phyloP scores from a whole-genome alignment of 495 filamentous ascomycete species.

The Penicillium herquei region DNA sequence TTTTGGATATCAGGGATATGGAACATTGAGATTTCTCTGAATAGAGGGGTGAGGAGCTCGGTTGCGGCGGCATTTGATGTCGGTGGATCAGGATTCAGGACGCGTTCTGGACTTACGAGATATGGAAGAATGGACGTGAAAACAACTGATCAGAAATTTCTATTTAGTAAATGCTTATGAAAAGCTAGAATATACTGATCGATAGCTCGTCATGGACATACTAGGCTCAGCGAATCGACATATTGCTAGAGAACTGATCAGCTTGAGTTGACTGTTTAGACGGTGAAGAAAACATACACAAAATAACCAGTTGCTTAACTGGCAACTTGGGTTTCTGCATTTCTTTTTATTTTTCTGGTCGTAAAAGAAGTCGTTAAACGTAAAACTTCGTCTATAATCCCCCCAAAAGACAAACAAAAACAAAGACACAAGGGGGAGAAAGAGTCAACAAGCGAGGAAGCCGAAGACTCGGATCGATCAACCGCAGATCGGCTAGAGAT shows the following conservation, averaged over 20 bases:
- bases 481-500: conserved; percentile 3
- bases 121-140: conserved; percentile 88
- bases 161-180: conserved; percentile 2
- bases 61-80: background rate
- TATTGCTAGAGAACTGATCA: conserved; percentile 39
- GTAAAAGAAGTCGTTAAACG: background rate
- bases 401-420: conserved; percentile 7
- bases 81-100: background rate
- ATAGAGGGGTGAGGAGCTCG: background rate
- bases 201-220: conserved; percentile 20
- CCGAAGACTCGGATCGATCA: conserved; percentile 4
- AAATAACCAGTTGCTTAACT: conserved; percentile 55
- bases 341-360: background rate
- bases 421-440: conserved; percentile 3
- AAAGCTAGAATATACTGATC: background rate
- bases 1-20: background rate
- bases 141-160: conserved; percentile 46
- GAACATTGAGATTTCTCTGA: background rate
- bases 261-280: conserved; percentile 2
- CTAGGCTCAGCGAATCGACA: conserved; percentile 80
- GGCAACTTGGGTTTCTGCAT: conserved; percentile 39
- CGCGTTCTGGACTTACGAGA: conserved; percentile 44
- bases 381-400: background rate
- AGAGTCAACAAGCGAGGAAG: conserved; percentile 5
- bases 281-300: conserved; percentile 51